phyloP scores from a whole-genome alignment of 768 basidiomycete genomes.

The Ramaria sp. region DNA sequence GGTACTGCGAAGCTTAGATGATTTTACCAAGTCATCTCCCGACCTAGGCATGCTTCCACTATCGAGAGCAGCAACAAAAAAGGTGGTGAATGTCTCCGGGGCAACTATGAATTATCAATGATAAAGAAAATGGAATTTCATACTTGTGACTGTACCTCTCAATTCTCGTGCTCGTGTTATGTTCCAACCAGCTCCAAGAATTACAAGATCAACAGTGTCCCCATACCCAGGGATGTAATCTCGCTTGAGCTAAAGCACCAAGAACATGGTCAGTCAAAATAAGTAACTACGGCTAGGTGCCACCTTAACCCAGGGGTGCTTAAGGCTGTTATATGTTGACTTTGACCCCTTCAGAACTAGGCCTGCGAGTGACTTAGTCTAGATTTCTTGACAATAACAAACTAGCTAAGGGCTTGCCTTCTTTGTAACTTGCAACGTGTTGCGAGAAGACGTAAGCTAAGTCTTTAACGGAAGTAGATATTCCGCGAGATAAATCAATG shows the following conservation, averaged over 20 bases:
- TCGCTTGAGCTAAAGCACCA: conserved; percentile 44
- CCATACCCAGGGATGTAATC: conserved; percentile 84
- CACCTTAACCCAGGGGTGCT: conserved; percentile 73
- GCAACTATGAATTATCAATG: conserved; percentile 36
- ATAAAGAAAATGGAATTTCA: conserved; percentile 1
- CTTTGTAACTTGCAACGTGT: conserved; percentile 41
- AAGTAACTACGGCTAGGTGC: not conserved
- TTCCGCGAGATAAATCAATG: conserved; percentile 28
- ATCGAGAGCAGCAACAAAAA: conserved; percentile 59
- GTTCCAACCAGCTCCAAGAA: conserved; percentile 75
- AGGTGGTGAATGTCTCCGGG: conserved; percentile 63
- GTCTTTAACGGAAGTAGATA: conserved; percentile 15
- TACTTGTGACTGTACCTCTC: conserved; percentile 37
- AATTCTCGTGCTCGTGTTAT: conserved; percentile 67
- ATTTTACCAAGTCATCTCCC: not conserved
- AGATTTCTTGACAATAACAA: too few relatives aligned
- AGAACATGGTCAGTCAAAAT: not conserved
- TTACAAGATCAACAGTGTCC: conserved; percentile 67
- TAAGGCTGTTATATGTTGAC: conserved; percentile 54
- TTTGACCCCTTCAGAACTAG: conserved; percentile 69
- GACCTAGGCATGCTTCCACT: not conserved
- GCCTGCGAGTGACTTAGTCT: conserved; percentile 17
- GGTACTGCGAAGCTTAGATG: not conserved
- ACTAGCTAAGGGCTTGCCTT: conserved; percentile 29
- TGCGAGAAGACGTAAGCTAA: conserved; percentile 39